Evolutionary conservation across 2,329 filamentous ascomycete species (phyloP).

Genomic region (Ascochyta lentis): DNA sequence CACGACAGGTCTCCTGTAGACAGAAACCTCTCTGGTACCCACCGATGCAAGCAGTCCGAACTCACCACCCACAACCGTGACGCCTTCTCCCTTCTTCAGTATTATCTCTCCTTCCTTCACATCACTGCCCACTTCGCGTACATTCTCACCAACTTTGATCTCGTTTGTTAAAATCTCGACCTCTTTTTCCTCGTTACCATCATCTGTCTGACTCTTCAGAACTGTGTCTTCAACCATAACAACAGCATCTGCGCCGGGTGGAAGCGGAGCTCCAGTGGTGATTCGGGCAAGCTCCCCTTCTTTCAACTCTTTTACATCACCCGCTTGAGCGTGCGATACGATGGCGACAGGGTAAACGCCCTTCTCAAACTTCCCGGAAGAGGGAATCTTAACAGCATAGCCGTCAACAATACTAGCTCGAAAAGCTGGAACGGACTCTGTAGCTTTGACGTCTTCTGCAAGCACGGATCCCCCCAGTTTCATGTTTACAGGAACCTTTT

Average conservation of each 20-base stretch:
- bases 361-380: slow-evolving; percentile 61
- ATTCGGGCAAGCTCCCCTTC: slow-evolving; percentile 84
- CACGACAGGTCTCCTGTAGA: slow-evolving; percentile 78
- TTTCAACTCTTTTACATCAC: slow-evolving; percentile 68
- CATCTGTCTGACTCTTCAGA: slow-evolving; percentile 75
- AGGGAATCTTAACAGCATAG: slow-evolving; percentile 67
- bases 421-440: slow-evolving; percentile 89
- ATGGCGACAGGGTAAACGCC: slow-evolving; percentile 86
- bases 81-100: slow-evolving; percentile 77
- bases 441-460: slow-evolving; percentile 80
- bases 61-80: slow-evolving; percentile 87
- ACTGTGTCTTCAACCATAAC: slow-evolving; percentile 97
- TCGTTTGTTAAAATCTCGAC: slow-evolving; percentile 83
- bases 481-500: slow-evolving; percentile 67
- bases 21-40: slow-evolving; percentile 72
- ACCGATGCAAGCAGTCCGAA: slow-evolving; percentile 88
- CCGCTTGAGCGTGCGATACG: slow-evolving; percentile 83
- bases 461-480: slow-evolving; percentile 77
- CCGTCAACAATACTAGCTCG: slow-evolving; percentile 96
- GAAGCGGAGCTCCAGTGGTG: slow-evolving; percentile 91
- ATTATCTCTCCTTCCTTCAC: slow-evolving; percentile 73
- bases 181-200: slow-evolving; percentile 83
- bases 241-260: slow-evolving; percentile 85
- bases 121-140: slow-evolving; percentile 91
- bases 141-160: slow-evolving; percentile 81